phyloP scores from a whole-genome alignment of 805 yeast species.

The Lachancea thermotolerans region DNA sequence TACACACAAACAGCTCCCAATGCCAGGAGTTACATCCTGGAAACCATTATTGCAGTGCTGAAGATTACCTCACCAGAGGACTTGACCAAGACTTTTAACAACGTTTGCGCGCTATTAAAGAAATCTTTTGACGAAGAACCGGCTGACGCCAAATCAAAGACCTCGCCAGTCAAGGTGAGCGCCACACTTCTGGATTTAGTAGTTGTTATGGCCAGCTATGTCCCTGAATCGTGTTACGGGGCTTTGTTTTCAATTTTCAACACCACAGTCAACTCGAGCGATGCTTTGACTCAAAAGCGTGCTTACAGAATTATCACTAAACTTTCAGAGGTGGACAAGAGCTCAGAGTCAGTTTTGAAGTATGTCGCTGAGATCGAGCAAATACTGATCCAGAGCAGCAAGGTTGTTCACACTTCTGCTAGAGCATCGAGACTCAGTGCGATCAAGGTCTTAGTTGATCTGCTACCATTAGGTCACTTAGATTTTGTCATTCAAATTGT shows the following conservation, averaged over 20 bases:
- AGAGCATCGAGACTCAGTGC: slow-evolving; percentile 75
- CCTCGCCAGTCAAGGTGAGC: slow-evolving; percentile 46
- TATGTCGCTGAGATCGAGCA: slow-evolving; percentile 54
- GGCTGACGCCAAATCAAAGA: slow-evolving; percentile 25
- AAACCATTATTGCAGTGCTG: slow-evolving; percentile 76
- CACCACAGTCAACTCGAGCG: slow-evolving; percentile 50
- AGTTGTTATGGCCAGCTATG: slow-evolving; percentile 78
- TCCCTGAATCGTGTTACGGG: slow-evolving; percentile 62
- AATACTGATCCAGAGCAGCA: slow-evolving; percentile 52
- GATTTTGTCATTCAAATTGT: slow-evolving; percentile 74
- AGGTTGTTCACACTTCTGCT: slow-evolving; percentile 60
- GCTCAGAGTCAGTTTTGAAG: slow-evolving; percentile 45
- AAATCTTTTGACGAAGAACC: slow-evolving; percentile 61
- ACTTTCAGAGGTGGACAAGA: slow-evolving; percentile 62
- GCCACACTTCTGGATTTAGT: slow-evolving; percentile 88
- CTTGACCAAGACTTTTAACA: slow-evolving; percentile 69
- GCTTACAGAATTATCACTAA: slow-evolving; percentile 72
- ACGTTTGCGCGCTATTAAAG: slow-evolving; percentile 74
- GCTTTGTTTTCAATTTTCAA: slow-evolving; percentile 76
- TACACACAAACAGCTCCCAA: slow-evolving; percentile 85
- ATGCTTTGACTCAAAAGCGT: slow-evolving; percentile 78
- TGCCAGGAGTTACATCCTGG: slow-evolving; percentile 75
- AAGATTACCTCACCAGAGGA: slow-evolving; percentile 63
- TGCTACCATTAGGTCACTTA: slow-evolving; percentile 58
- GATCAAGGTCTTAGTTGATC: slow-evolving; percentile 49